Evolutionary conservation across 306 rosid genomes (phyloP), one percentile per base, ranked within the genome.

Genomic region (Acacia crassicarpa): DNA sequence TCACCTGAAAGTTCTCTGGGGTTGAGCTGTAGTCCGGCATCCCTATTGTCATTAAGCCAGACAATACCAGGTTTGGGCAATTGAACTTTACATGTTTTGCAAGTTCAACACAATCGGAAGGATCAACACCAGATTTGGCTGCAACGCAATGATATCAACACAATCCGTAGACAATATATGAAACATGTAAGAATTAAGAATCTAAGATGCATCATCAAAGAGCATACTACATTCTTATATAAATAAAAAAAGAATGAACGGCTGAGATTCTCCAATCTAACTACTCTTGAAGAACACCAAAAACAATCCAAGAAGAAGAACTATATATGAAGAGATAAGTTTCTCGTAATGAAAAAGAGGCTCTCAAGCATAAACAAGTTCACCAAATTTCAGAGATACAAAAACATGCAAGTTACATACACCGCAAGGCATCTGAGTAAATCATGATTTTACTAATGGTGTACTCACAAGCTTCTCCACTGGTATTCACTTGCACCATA

Each of bases 41-140:
- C 68, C 99, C 99, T 81, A 93, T 93, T 13, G 98, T 95, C 99
- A 95, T 95, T 77, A 95, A 86, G 79, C 99, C 99, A 78, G 89
- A 91, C 83, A 95, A 92, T 68, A 80, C 87, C 33, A 95, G 93
- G 81, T 95, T 92, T 83, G 98, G 94, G 90, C 99, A 93, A 85
- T 83, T 80, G 30, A 63, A 66, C 71, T 87, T 93, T 58, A 95
- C 96, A 88, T 95, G 97, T 84, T 90, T 92, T 75, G 94, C 98
- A n/a, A 95, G 93, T 77, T 91, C 97, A 78, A 90, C 92, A 78
- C 98, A 93, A 45, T 76, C 85, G 78, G 96, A 92, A 72, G 99
- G 99, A 85, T 93, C 94, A 81, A 95, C 87, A 46, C 99, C 98
- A 82, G 78, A 95, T 85, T 95, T 95, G 82, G 98, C 99, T 93